Conservation (phyloP, 805 yeast genomes). For the Pichia thaimueangensis region DNA sequence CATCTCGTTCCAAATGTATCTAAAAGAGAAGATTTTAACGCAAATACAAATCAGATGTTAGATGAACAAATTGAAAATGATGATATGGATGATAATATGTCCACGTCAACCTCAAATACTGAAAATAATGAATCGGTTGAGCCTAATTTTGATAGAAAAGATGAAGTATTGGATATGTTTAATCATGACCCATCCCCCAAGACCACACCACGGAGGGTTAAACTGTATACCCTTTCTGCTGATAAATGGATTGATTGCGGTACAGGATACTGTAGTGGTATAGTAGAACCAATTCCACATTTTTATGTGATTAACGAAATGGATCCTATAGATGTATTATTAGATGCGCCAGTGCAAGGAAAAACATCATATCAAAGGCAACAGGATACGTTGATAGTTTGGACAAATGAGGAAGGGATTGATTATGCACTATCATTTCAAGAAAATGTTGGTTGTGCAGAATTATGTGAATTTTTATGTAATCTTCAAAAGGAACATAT, state of each 20-base stretch:
- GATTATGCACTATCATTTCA: constrained; percentile 90
- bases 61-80: too few species aligned
- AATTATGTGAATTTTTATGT: constrained; percentile 73
- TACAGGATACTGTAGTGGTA: constrained; percentile 85
- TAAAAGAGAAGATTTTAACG: too few species aligned
- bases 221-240: constrained; percentile 76
- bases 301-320: constrained; percentile 70
- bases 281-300: constrained; percentile 46
- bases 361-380: constrained; percentile 83
- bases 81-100: too few species aligned
- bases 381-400: constrained; percentile 88
- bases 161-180: not conserved
- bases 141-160: not conserved
- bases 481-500: constrained; percentile 49
- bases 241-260: constrained; percentile 91
- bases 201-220: constrained; percentile 76
- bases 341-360: constrained; percentile 66
- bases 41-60: too few species aligned
- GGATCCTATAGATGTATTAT: constrained; percentile 48
- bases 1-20: too few species aligned
- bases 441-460: constrained; percentile 83
- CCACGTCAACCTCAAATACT: too few species aligned
- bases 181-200: too few species aligned
- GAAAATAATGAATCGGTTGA: too few species aligned
- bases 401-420: constrained; percentile 71